A percentile compares a stretch with the other conserved stretches of the same genome.
Conservation (phyloP, 352 stramenopile genomes). For the Bremia lactucae region DNA sequence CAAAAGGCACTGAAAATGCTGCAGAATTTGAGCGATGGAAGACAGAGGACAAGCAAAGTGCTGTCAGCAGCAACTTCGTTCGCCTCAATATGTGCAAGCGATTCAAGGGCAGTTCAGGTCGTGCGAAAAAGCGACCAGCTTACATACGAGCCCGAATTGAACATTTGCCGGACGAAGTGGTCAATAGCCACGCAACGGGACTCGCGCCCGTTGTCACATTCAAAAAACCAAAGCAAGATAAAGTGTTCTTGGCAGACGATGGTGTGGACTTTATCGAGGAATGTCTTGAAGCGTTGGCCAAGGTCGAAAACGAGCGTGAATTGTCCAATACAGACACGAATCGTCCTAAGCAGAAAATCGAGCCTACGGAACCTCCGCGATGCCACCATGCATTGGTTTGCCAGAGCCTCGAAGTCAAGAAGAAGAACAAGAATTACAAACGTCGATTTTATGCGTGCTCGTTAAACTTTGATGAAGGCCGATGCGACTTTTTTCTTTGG, state of each 20-base stretch:
- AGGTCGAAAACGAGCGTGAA: conserved; percentile 18
- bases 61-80: conserved; percentile 73
- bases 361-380: conserved; percentile 27
- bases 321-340: conserved; percentile 1
- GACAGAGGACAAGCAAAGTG: conserved; percentile 31
- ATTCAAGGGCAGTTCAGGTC: conserved; percentile 55
- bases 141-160: conserved; percentile 42
- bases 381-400: conserved; percentile 59
- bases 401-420: conserved; percentile 63
- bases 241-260: conserved; percentile 26
- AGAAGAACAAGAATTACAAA: conserved; percentile 78
- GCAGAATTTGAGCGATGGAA: conserved; percentile 51
- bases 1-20: conserved; percentile 4
- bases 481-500: conserved; percentile 80
- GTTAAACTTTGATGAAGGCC: conserved; percentile 60
- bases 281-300: conserved; percentile 48
- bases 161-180: conserved; percentile 14
- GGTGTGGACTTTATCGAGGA: conserved; percentile 74
- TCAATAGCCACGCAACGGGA: conserved; percentile 4
- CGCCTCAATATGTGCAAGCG: conserved; percentile 70
- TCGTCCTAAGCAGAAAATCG: neutral
- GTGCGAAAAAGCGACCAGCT: conserved; percentile 48
- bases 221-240: conserved; percentile 21
- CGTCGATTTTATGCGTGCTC: conserved; percentile 64
- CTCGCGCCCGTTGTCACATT: conserved; percentile 14